These are phyloP conservation scores for Malassezia pachydermatis DNA, from an alignment of 1,284 basidiomycete species.

Conservation along the genomic window DNA sequence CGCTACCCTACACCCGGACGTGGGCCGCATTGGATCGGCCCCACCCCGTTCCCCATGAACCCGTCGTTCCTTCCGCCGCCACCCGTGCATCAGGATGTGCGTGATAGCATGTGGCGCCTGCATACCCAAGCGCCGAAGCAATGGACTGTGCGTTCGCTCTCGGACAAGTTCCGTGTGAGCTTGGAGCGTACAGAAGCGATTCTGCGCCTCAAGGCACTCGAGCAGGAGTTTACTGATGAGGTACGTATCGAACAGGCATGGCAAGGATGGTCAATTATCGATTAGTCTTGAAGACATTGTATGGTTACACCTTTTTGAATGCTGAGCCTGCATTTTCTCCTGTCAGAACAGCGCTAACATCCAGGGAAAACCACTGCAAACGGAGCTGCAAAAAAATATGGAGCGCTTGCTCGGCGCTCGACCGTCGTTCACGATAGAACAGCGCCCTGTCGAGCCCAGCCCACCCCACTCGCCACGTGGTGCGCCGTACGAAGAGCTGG, in stretches of 20 bases:
- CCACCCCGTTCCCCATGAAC: conserved; percentile 45
- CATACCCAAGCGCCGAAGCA: conserved; percentile 30
- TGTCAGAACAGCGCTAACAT: neutral
- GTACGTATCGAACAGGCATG: conserved; percentile 22
- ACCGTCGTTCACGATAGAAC: conserved; percentile 1
- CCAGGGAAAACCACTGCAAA: conserved; percentile 34
- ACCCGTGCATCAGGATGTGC: conserved; percentile 30
- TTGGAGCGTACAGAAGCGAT: conserved; percentile 36
- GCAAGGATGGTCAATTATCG: conserved; percentile 32
- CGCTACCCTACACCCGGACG: conserved; percentile 31
- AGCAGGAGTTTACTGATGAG: conserved; percentile 29
- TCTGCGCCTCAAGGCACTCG: conserved; percentile 41
- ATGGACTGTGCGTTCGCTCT: conserved; percentile 37
- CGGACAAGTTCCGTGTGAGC: conserved; percentile 32
- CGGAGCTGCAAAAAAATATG: conserved; percentile 40
- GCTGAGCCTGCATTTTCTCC: conserved; percentile 4
- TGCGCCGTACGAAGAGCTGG: conserved; percentile 30
- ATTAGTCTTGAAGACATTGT: conserved; percentile 46
- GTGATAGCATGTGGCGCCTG: conserved; percentile 37
- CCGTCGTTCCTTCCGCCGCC: conserved; percentile 41
- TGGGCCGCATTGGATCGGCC: conserved; percentile 43
- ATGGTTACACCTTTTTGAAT: conserved; percentile 5
- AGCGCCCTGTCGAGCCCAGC: conserved; percentile 10
- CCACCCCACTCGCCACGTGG: conserved; percentile 28
- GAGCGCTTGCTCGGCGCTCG: conserved; percentile 35